phyloP scores from a whole-genome alignment of 306 rosid genomes.

The Lathyrus tuberosus region DNA sequence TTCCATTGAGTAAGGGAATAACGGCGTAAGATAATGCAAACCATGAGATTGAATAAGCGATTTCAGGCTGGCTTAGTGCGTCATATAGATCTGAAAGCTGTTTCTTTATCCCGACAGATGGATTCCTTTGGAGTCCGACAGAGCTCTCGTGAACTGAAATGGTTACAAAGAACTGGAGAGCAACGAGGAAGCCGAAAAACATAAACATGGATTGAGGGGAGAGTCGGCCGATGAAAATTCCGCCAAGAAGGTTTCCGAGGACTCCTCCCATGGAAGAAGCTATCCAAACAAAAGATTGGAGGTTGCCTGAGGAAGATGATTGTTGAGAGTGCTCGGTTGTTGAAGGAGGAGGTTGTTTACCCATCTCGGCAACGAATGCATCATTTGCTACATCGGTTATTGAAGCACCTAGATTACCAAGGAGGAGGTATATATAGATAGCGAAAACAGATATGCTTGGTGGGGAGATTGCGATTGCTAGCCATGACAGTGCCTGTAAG shows the following conservation, averaged over 20 bases:
- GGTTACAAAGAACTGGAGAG: slow-evolving; percentile 72
- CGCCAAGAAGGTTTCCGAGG: slow-evolving; percentile 81
- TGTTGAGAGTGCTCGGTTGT: slow-evolving; percentile 44
- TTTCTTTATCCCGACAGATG: slow-evolving; percentile 61
- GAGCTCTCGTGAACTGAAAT: slow-evolving; percentile 61
- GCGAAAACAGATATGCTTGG: slow-evolving; percentile 62
- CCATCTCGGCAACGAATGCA: slow-evolving; percentile 88
- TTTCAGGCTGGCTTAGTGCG: slow-evolving; percentile 69
- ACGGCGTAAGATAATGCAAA: slow-evolving; percentile 80
- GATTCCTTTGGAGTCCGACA: slow-evolving; percentile 60
- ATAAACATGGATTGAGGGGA: slow-evolving; percentile 67
- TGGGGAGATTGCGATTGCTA: slow-evolving; percentile 69
- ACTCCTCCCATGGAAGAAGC: slow-evolving; percentile 89
- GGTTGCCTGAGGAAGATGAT: slow-evolving; percentile 66
- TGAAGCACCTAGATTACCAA: slow-evolving; percentile 89
- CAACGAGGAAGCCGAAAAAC: slow-evolving; percentile 58
- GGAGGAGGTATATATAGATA: slow-evolving; percentile 72
- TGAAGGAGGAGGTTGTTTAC: slow-evolving; percentile 57
- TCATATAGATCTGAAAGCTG: slow-evolving; percentile 60
- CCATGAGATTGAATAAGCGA: slow-evolving; percentile 71
- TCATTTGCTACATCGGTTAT: slow-evolving; percentile 95
- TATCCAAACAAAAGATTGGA: slow-evolving; percentile 90
- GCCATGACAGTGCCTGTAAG: slow-evolving; percentile 90
- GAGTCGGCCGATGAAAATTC: slow-evolving; percentile 59
- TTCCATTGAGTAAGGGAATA: slow-evolving; percentile 81